These are phyloP conservation scores for Trametes polyzona DNA, from an alignment of 1,284 basidiomycete species.

Conservation along the genomic window DNA sequence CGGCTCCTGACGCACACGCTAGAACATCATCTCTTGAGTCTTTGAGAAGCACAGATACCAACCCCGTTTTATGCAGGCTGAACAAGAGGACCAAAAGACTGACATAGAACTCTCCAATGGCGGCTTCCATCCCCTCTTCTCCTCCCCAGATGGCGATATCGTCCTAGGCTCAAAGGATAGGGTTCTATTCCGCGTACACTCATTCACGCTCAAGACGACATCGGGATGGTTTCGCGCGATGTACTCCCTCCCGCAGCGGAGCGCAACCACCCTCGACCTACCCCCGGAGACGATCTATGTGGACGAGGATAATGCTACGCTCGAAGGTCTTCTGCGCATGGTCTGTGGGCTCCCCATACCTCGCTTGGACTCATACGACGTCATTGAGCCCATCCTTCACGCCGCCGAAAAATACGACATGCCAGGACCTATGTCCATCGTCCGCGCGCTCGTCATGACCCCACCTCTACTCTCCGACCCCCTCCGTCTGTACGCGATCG, in stretches of 20 bases:
- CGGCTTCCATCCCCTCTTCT: constrained; percentile 49
- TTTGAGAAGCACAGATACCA: too few species aligned
- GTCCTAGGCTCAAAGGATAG: constrained; percentile 49
- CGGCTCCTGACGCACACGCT: too few species aligned
- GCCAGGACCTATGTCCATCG: constrained; percentile 60
- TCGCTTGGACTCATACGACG: constrained; percentile 52
- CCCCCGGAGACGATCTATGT: constrained; percentile 50
- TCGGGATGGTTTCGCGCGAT: constrained; percentile 65
- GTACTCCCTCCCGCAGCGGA: constrained; percentile 56
- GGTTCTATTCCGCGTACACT: constrained; percentile 58
- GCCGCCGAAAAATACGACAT: constrained; percentile 73
- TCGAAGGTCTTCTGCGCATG: constrained; percentile 63
- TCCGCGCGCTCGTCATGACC: constrained; percentile 56
- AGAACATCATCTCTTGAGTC: too few species aligned
- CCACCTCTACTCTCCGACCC: constrained; percentile 53
- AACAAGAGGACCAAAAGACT: constrained; percentile 10
- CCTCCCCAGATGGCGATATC: constrained; percentile 52
- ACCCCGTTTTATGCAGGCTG: constrained; percentile 24
- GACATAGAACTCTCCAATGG: constrained; percentile 8
- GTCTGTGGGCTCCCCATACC: constrained; percentile 57
- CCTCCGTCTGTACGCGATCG: constrained; percentile 57
- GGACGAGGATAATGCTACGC: constrained; percentile 55
- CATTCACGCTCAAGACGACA: constrained; percentile 60
- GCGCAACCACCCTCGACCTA: constrained; percentile 17
- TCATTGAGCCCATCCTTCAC: constrained; percentile 56